Evolutionary conservation across 1,284 basidiomycete genomes (phyloP).

Genomic region (Boletus sp.): DNA sequence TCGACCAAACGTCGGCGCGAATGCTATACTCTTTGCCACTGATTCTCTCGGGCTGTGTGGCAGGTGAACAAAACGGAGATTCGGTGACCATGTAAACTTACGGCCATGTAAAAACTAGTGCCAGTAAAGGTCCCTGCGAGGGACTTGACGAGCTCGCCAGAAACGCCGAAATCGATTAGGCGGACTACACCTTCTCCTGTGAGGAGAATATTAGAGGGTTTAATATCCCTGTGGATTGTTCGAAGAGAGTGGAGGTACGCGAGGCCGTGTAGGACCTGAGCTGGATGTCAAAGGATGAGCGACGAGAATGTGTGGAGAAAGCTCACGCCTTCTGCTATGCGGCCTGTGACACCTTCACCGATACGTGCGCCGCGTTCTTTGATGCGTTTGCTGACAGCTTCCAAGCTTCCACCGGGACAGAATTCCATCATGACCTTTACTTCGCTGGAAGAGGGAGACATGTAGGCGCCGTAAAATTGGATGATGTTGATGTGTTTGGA

Average conservation of each 20-base stretch:
- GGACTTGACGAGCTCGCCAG: slow-evolving; percentile 90
- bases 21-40: slow-evolving; percentile 89
- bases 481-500: slow-evolving; percentile 90
- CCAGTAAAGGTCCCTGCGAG: slow-evolving; percentile 95
- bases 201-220: slow-evolving; percentile 93
- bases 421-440: slow-evolving; percentile 97
- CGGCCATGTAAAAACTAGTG: slow-evolving; percentile 97
- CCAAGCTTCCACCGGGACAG: slow-evolving; percentile 86
- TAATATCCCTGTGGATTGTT: slow-evolving; percentile 98
- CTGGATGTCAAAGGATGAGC: slow-evolving; percentile 15
- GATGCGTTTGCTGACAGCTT: slow-evolving; percentile 84
- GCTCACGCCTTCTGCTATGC: slow-evolving; percentile 86
- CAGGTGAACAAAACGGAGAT: slow-evolving; percentile 6
- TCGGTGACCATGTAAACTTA: slow-evolving; percentile 45
- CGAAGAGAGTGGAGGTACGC: slow-evolving; percentile 88
- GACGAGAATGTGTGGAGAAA: slow-evolving; percentile 1
- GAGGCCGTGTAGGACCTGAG: slow-evolving; percentile 84
- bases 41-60: slow-evolving; percentile 84
- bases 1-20: slow-evolving; percentile 97
- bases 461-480: slow-evolving; percentile 92
- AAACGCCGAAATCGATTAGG: slow-evolving; percentile 95
- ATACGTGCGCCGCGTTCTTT: slow-evolving; percentile 79
- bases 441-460: slow-evolving; percentile 88
- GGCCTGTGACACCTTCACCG: slow-evolving; percentile 89
- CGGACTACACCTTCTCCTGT: slow-evolving; percentile 87